Percentiles rank a stretch among this genome's conserved stretches.
These are phyloP conservation scores for Russula olivacea DNA, from an alignment of 768 basidiomycete species.

Conservation along the genomic window DNA sequence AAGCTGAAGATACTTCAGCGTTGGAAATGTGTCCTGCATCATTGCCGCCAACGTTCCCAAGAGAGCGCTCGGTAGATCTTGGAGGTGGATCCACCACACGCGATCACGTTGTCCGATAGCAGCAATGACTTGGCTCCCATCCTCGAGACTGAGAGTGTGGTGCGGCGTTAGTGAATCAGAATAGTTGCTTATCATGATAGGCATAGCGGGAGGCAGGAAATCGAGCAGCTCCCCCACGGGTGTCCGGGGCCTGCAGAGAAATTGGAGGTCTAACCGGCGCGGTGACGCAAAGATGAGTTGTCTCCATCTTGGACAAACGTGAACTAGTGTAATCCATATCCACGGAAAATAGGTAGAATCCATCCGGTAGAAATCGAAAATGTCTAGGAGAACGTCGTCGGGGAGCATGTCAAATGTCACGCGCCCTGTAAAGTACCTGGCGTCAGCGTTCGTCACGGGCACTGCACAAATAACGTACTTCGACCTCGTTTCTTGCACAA, in stretches of 20 bases:
- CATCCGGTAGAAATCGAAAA: constrained; percentile 9
- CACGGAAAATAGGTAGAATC: background rate
- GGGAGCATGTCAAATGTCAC: constrained; percentile 3
- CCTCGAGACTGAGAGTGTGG: background rate
- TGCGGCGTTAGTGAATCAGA: background rate
- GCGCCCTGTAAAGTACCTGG: too few relatives aligned
- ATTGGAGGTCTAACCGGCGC: constrained; percentile 1
- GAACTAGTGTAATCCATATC: constrained; percentile 3
- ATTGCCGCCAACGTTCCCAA: background rate
- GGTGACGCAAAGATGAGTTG: constrained; percentile 2
- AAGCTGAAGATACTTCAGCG: too few relatives aligned
- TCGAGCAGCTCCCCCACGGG: constrained; percentile 1
- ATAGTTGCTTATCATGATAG: background rate
- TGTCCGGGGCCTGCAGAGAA: constrained; percentile 1
- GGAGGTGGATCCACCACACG: background rate
- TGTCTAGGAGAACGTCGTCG: constrained; percentile 11
- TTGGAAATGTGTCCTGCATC: too few relatives aligned
- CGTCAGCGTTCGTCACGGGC: background rate
- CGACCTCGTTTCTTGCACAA: background rate
- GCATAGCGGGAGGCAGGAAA: background rate
- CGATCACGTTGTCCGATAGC: constrained; percentile 5
- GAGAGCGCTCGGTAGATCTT: background rate
- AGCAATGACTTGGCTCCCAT: background rate
- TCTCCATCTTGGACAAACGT: constrained; percentile 12
- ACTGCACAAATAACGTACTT: background rate